These are phyloP conservation scores for Vaccinium darrowii DNA, from an alignment of 148 eudicot species.

Conservation along the genomic window DNA sequence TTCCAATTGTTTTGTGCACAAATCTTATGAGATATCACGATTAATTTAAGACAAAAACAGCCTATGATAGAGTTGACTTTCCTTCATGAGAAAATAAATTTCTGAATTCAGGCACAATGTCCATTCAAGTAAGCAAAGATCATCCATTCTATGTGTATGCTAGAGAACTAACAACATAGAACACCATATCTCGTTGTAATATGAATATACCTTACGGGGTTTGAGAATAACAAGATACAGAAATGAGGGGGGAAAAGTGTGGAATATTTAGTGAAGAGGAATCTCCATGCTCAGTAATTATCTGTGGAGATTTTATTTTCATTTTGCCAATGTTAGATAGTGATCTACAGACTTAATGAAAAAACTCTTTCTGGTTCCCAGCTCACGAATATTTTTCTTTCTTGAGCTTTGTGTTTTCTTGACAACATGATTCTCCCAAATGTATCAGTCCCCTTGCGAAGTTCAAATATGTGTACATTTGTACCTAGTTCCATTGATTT, in stretches of 20 bases:
- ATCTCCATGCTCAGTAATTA: neutral
- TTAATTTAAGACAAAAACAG: neutral
- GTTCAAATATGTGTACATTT: neutral
- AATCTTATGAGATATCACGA: neutral
- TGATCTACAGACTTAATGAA: neutral
- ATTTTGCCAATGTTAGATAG: neutral
- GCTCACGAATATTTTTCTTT: neutral
- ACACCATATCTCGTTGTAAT: neutral
- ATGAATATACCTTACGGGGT: neutral
- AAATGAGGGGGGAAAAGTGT: neutral
- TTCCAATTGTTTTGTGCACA: neutral
- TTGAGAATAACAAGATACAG: neutral
- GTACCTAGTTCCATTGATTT: neutral
- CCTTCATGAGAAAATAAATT: neutral
- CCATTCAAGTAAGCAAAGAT: neutral
- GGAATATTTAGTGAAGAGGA: neutral
- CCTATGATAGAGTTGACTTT: neutral
- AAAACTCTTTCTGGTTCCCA: neutral
- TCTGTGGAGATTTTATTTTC: neutral
- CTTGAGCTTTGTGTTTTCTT: neutral
- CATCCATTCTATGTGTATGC: neutral
- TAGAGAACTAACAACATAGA: slow-evolving; percentile 1
- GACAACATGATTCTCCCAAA: neutral
- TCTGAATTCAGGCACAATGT: neutral
- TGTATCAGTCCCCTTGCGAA: slow-evolving; percentile 5